Evolutionary conservation across 2,329 filamentous ascomycete species (phyloP).

Genomic region (Calonectria crousiana): DNA sequence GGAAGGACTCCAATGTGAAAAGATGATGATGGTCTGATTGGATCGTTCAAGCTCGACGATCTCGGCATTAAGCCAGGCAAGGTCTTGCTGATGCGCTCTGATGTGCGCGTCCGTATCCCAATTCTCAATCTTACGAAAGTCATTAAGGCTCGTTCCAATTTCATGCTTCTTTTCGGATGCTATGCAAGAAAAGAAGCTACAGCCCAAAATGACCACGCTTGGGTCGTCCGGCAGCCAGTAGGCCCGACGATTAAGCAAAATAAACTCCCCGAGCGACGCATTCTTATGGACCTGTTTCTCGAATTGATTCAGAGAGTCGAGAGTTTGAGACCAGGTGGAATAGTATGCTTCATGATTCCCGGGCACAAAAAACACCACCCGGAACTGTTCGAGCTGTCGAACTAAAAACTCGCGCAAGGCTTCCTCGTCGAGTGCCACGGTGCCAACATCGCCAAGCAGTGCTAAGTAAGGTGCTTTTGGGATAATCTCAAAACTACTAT

Average conservation of each 20-base stretch:
- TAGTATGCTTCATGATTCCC: constrained; percentile 70
- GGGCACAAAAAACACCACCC: constrained; percentile 62
- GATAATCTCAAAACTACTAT: constrained; percentile 62
- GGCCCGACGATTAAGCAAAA: constrained; percentile 51
- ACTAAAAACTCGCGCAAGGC: constrained; percentile 56
- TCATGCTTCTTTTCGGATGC: constrained; percentile 48
- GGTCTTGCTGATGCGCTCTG: constrained; percentile 51
- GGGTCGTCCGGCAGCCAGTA: constrained; percentile 42
- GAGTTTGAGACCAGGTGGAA: constrained; percentile 51
- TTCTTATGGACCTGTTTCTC: constrained; percentile 44
- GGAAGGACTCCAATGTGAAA: constrained; percentile 59
- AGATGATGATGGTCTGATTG: constrained; percentile 48
- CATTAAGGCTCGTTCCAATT: constrained; percentile 60
- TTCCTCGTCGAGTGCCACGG: constrained; percentile 52
- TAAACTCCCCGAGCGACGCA: constrained; percentile 50
- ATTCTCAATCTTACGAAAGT: constrained; percentile 62
- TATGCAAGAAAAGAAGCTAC: constrained; percentile 63
- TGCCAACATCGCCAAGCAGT: constrained; percentile 69
- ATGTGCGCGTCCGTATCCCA: constrained; percentile 56
- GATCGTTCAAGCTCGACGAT: constrained; percentile 44
- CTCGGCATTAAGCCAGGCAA: constrained; percentile 57
- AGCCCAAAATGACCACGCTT: constrained; percentile 49
- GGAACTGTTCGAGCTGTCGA: constrained; percentile 61
- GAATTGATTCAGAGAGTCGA: constrained; percentile 47
- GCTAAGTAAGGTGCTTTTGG: constrained; percentile 64